Conservation (phyloP, 805 yeast genomes). For the Schwanniomyces sp. region DNA sequence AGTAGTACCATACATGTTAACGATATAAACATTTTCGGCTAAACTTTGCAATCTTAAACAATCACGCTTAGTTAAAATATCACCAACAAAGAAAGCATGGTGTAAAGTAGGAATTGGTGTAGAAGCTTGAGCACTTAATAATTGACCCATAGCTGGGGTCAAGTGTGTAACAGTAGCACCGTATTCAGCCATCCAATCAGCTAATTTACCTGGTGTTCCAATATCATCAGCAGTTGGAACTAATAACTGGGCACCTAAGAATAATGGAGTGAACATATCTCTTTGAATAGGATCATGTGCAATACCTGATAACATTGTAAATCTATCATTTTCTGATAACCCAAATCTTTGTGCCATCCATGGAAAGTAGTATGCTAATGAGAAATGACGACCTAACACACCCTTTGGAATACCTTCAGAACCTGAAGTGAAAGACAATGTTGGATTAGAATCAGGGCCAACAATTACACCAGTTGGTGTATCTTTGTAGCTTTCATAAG, state of each 20-base stretch:
- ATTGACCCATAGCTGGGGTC: conserved; percentile 99
- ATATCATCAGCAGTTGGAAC: conserved; percentile 97
- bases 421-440: conserved; percentile 94
- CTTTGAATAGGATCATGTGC: conserved; percentile 99
- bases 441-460: conserved; percentile 98
- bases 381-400: conserved; percentile 95
- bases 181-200: conserved; percentile 93
- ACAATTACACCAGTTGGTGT: conserved; percentile 83
- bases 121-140: conserved; percentile 91
- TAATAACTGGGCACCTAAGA: conserved; percentile 87
- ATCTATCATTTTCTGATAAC: conserved; percentile 74
- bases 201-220: conserved; percentile 96
- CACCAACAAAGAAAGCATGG: conserved; percentile 98
- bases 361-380: conserved; percentile 95
- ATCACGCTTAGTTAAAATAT: conserved; percentile 94
- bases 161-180: conserved; percentile 95
- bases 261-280: conserved; percentile 97
- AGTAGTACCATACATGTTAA: conserved; percentile 99
- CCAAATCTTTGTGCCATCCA: conserved; percentile 95
- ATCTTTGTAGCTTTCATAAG: conserved; percentile 46
- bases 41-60: conserved; percentile 88
- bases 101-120: conserved; percentile 82
- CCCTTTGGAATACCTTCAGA: conserved; percentile 99
- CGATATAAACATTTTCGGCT: conserved; percentile 85
- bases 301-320: conserved; percentile 97